Conservation (phyloP, 371 early-diverging fungal species). For the Phascolomyces articulosus region DNA sequence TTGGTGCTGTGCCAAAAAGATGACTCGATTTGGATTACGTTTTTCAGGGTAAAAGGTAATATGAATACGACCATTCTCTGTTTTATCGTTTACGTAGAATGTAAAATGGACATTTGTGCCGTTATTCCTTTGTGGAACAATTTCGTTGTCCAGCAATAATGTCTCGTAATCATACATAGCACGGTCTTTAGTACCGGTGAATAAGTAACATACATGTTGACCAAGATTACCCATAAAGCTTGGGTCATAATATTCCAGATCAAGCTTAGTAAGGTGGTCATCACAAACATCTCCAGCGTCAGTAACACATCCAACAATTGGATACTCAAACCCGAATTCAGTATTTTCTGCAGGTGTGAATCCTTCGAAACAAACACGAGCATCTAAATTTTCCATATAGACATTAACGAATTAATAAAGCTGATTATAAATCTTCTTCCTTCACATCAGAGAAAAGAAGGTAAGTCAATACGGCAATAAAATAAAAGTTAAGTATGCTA, state of each 20-base stretch:
- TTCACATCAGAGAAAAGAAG: too few species aligned
- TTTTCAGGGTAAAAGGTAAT: conserved; percentile 21
- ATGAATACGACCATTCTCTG: conserved; percentile 20
- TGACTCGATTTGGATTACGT: conserved; percentile 25
- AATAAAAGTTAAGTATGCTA: background rate
- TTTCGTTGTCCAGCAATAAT: background rate
- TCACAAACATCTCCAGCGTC: conserved; percentile 21
- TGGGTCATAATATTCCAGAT: conserved; percentile 23
- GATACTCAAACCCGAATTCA: conserved; percentile 5
- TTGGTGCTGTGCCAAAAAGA: conserved; percentile 17
- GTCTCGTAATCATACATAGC: too few species aligned
- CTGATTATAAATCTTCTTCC: too few species aligned
- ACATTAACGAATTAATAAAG: too few species aligned
- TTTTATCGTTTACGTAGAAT: background rate
- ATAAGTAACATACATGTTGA: conserved; percentile 21
- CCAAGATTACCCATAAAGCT: conserved; percentile 21
- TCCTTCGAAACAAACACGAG: conserved; percentile 43
- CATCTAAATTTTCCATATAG: too few species aligned
- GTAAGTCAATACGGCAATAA: too few species aligned
- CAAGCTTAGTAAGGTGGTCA: conserved; percentile 12
- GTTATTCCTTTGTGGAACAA: background rate
- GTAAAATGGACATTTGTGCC: conserved; percentile 15
- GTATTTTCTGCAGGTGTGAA: background rate
- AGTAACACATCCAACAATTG: conserved; percentile 20
- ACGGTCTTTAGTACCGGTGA: too few species aligned